A percentile compares a stretch with the other conserved stretches of the same genome.
Conservation (phyloP, 140 eudicot genomes). For the Oenanthe javanica region DNA sequence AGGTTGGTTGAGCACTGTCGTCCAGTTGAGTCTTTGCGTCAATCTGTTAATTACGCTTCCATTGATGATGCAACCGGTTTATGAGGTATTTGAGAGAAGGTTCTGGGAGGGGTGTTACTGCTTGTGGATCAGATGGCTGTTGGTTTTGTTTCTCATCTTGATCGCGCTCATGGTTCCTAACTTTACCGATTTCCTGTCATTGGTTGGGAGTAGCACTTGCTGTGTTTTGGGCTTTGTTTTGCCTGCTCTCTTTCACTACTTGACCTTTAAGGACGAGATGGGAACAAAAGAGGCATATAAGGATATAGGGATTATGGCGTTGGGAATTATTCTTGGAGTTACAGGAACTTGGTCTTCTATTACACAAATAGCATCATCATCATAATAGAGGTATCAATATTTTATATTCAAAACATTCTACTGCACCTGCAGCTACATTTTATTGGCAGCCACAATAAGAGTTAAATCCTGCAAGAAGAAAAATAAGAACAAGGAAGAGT, state of each 20-base stretch:
- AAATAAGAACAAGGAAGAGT: background rate
- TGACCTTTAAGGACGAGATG: constrained; percentile 51
- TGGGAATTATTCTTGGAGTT: constrained; percentile 59
- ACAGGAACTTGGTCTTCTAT: constrained; percentile 77
- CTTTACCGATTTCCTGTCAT: constrained; percentile 77
- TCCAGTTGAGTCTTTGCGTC: constrained; percentile 62
- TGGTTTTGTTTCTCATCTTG: constrained; percentile 61
- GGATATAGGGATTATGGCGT: constrained; percentile 49
- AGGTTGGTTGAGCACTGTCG: constrained; percentile 54
- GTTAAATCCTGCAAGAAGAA: background rate
- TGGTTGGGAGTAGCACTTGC: constrained; percentile 90
- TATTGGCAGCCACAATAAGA: background rate
- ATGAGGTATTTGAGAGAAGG: constrained; percentile 80
- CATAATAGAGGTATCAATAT: constrained; percentile 8
- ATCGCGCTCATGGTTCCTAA: constrained; percentile 78
- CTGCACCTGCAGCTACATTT: background rate
- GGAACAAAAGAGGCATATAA: constrained; percentile 23
- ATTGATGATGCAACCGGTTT: constrained; percentile 91
- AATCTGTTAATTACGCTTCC: constrained; percentile 82
- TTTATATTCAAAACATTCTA: background rate
- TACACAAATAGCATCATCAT: constrained; percentile 28
- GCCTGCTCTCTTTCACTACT: constrained; percentile 72
- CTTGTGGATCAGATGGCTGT: constrained; percentile 73
- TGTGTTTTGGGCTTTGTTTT: constrained; percentile 65
- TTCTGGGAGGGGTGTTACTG: constrained; percentile 63